Conservation (phyloP, 2,329 filamentous ascomycete species). For the Kalmusia sp. region DNA sequence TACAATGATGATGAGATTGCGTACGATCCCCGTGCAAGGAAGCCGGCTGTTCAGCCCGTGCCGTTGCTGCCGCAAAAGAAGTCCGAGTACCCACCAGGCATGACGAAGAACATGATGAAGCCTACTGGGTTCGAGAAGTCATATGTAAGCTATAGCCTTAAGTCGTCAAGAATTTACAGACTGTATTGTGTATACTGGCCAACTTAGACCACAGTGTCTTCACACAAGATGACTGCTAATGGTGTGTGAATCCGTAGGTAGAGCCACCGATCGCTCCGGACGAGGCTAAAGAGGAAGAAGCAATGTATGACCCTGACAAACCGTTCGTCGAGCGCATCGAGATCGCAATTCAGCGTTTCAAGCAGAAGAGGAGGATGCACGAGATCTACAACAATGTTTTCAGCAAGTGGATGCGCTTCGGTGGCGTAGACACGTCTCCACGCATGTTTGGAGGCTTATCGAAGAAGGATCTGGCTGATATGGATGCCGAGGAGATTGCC, state of each 20-base stretch:
- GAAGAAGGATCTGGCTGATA: constrained; percentile 65
- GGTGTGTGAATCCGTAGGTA: neutral
- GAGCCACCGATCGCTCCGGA: constrained; percentile 79
- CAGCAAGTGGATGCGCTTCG: constrained; percentile 80
- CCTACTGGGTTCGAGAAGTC: constrained; percentile 67
- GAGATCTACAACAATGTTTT: constrained; percentile 70
- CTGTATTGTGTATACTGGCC: no score
- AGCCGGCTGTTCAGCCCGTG: constrained; percentile 31
- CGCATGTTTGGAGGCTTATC: constrained; percentile 71
- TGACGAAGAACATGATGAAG: constrained; percentile 52
- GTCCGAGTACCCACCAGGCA: constrained; percentile 37
- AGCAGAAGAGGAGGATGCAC: constrained; percentile 76
- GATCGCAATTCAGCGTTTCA: constrained; percentile 82
- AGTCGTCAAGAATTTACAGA: no score
- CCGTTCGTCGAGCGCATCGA: constrained; percentile 74
- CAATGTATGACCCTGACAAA: constrained; percentile 68
- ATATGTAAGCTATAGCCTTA: constrained; percentile 61
- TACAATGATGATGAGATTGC: constrained; percentile 32
- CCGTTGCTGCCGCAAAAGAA: constrained; percentile 36
- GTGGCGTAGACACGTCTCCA: constrained; percentile 73
- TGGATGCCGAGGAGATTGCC: constrained; percentile 70
- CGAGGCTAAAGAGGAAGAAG: constrained; percentile 70
- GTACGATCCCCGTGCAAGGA: constrained; percentile 36
- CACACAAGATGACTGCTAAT: no score
- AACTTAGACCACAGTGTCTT: no score